A percentile compares a stretch with the other conserved stretches of the same genome.
Conservation (phyloP, 2,329 filamentous ascomycete genomes). For the Endocalyx cinctus region DNA sequence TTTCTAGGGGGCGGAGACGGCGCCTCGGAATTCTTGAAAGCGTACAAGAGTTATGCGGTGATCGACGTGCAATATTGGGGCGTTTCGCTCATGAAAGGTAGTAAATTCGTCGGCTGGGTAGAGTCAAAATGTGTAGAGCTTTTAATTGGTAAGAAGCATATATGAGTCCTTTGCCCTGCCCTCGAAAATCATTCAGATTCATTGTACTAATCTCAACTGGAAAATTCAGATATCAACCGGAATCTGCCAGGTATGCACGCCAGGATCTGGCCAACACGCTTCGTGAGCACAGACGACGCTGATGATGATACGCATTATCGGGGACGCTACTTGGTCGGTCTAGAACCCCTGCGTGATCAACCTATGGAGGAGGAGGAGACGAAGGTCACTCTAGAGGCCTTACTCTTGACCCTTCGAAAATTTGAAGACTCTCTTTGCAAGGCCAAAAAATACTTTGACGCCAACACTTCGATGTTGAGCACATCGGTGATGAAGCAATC, state of each 20-base stretch:
- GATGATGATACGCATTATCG: slow-evolving; percentile 44
- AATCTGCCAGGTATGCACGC: slow-evolving; percentile 46
- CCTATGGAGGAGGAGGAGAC: slow-evolving; percentile 35
- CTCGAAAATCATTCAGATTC: too few species aligned
- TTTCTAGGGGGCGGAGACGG: slow-evolving; percentile 33
- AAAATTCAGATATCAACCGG: slow-evolving; percentile 51
- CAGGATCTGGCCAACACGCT: slow-evolving; percentile 60
- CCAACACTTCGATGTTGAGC: slow-evolving; percentile 44
- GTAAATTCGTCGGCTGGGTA: slow-evolving; percentile 56
- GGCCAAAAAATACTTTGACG: slow-evolving; percentile 45
- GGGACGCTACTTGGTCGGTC: slow-evolving; percentile 58
- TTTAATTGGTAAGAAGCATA: slow-evolving; percentile 54
- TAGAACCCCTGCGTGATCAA: slow-evolving; percentile 27
- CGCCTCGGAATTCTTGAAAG: slow-evolving; percentile 43
- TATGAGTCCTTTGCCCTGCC: too few species aligned
- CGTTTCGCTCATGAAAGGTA: slow-evolving; percentile 47
- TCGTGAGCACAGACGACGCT: slow-evolving; percentile 33
- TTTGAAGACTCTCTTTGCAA: slow-evolving; percentile 45
- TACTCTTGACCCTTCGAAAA: slow-evolving; percentile 39
- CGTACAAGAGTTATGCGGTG: slow-evolving; percentile 52
- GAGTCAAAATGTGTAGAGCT: slow-evolving; percentile 56
- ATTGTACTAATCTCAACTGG: too few species aligned
- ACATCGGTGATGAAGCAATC: slow-evolving; percentile 32
- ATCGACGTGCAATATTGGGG: slow-evolving; percentile 65
- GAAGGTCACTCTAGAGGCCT: slow-evolving; percentile 34